Evolutionary conservation across 2,329 filamentous ascomycete genomes (phyloP).

Genomic region (Lachnellula cervina): DNA sequence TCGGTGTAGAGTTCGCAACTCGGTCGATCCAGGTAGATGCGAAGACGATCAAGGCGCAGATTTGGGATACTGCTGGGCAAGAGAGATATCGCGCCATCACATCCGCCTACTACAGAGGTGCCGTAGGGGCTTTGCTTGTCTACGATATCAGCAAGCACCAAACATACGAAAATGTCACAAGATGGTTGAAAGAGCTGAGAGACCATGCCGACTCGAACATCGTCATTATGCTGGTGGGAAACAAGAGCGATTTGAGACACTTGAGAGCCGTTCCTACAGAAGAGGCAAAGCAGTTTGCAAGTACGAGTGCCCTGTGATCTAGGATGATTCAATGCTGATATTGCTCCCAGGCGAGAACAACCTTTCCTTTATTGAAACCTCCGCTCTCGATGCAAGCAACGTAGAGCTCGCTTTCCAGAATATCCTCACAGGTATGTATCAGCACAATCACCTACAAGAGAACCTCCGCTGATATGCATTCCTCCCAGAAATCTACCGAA

Average conservation of each 20-base stretch:
- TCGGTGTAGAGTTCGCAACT: conserved; percentile 98
- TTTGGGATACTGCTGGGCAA: conserved; percentile 99
- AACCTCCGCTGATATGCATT: neutral
- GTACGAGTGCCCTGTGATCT: conserved; percentile 43
- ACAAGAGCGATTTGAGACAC: conserved; percentile 99
- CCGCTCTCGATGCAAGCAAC: conserved; percentile 96
- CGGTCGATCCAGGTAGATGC: conserved; percentile 97
- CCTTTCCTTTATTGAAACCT: conserved; percentile 98
- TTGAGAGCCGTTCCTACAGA: conserved; percentile 94
- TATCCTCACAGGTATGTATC: conserved; percentile 81
- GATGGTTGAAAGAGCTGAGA: conserved; percentile 97
- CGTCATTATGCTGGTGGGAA: conserved; percentile 98
- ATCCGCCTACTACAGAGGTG: conserved; percentile 97
- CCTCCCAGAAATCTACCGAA: conserved; percentile 89
- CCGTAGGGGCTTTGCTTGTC: conserved; percentile 92
- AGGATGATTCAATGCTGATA: conserved; percentile 26
- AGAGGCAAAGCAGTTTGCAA: conserved; percentile 96
- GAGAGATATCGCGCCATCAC: conserved; percentile 99
- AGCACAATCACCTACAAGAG: neutral
- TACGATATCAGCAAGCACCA: conserved; percentile 99
- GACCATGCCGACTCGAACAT: conserved; percentile 99
- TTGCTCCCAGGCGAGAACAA: conserved; percentile 80
- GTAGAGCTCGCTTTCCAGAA: conserved; percentile 99
- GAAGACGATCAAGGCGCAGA: conserved; percentile 99
- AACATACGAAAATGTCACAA: conserved; percentile 97